phyloP scores from a whole-genome alignment of 2,329 filamentous ascomycete genomes.

The Colletotrichum theobromicola region DNA sequence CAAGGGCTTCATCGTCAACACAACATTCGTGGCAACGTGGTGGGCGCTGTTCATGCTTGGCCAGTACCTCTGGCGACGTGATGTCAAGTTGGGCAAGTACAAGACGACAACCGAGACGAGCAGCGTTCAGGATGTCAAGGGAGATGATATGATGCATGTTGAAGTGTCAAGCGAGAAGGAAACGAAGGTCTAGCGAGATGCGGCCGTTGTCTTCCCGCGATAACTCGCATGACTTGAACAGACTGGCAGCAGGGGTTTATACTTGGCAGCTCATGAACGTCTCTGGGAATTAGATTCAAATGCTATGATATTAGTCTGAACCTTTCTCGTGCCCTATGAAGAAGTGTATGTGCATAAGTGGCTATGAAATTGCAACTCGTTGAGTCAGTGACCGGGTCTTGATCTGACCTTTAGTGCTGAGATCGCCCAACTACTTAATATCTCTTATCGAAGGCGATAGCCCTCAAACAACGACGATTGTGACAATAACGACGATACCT shows the following conservation, averaged over 20 bases:
- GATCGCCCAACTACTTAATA: too few species aligned
- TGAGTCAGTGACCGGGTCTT: background rate
- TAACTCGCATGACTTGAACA: background rate
- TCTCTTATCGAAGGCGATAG: too few species aligned
- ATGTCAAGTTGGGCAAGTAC: background rate
- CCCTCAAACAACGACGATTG: too few species aligned
- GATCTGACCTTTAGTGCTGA: fast-evolving
- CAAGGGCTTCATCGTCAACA: constrained; percentile 24
- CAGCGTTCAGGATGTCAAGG: background rate
- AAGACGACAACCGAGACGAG: background rate
- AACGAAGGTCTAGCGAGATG: background rate
- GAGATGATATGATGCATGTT: background rate
- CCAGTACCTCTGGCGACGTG: background rate
- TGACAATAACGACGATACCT: too few species aligned
- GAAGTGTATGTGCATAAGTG: background rate
- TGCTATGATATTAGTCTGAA: background rate
- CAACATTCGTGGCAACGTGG: background rate
- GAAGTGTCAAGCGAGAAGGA: background rate
- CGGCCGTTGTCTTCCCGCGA: background rate
- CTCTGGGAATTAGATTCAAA: background rate
- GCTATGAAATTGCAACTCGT: background rate
- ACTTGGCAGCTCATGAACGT: background rate
- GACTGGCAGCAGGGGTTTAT: background rate
- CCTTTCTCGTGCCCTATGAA: background rate
- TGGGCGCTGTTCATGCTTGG: constrained; percentile 10